A percentile compares a stretch with the other conserved stretches of the same genome.
Evolutionary conservation across 2,329 filamentous ascomycete genomes (phyloP).

Genomic region (Lizonia empirigonia): DNA sequence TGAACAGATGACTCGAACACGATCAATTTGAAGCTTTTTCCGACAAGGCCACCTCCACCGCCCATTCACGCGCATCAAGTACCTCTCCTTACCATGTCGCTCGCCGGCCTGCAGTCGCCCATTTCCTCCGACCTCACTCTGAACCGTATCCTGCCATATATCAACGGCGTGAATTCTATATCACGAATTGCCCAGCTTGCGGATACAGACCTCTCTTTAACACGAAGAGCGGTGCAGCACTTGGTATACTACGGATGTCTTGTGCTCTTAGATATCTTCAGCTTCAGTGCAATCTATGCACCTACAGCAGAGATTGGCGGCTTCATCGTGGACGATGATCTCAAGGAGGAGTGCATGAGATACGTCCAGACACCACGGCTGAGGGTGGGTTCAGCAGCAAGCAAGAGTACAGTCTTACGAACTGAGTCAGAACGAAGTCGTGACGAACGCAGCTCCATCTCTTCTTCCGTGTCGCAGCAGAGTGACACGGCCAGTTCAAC

Average conservation of each 20-base stretch:
- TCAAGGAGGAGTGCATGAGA: conserved; percentile 85
- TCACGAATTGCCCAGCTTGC: conserved; percentile 83
- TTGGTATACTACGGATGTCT: conserved; percentile 92
- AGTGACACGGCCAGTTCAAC: conserved; percentile 24
- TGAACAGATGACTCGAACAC: conserved; percentile 83
- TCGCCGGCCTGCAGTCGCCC: conserved; percentile 46
- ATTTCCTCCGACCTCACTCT: conserved; percentile 76
- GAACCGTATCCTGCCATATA: conserved; percentile 78
- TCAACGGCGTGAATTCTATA: conserved; percentile 90
- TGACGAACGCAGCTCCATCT: conserved; percentile 29
- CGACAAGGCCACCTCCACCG: conserved; percentile 76
- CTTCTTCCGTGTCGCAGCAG: conserved; percentile 30
- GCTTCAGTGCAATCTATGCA: conserved; percentile 90
- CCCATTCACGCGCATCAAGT: conserved; percentile 88
- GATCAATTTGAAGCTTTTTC: conserved; percentile 95
- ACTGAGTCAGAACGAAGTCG: conserved; percentile 27
- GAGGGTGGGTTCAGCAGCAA: conserved; percentile 23
- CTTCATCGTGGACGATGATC: conserved; percentile 74
- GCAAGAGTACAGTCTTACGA: conserved; percentile 11
- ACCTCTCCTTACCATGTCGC: conserved; percentile 70
- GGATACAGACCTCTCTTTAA: conserved; percentile 84
- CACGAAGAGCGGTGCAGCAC: conserved; percentile 84
- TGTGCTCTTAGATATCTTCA: conserved; percentile 90
- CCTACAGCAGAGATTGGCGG: conserved; percentile 77
- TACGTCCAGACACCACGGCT: conserved; percentile 67